Conservation (phyloP, 164 flowering plant species). For the Vitis vinifera region ASM3070453v1 NC_081812.1:15391501-15392000, state of each 20-base stretch:
- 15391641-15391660: conserved; percentile 76
- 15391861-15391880: conserved; percentile 84
- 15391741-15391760: conserved; percentile 94
- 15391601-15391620: conserved; percentile 96
- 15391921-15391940: conserved; percentile 94
- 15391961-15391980: conserved; percentile 80
- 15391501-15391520: conserved; percentile 93
- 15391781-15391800: conserved; percentile 49
- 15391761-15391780: conserved; percentile 91
- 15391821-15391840: conserved; percentile 50
- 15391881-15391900: conserved; percentile 91
- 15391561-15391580: conserved; percentile 78
- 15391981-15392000: conserved; percentile 98
- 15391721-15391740: conserved; percentile 76
- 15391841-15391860: conserved; percentile 89
- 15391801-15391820: conserved; percentile 23
- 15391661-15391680: conserved; percentile 64
- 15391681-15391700: conserved; percentile 70
- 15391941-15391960: conserved; percentile 89
- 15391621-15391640: conserved; percentile 70
- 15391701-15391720: conserved; percentile 92
- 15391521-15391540: conserved; percentile 82
- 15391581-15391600: conserved; percentile 84
- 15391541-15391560: conserved; percentile 79
- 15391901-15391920: conserved; percentile 92